phyloP scores from a whole-genome alignment of 2,329 filamentous ascomycete genomes.

The Meredithiella fracta region DNA sequence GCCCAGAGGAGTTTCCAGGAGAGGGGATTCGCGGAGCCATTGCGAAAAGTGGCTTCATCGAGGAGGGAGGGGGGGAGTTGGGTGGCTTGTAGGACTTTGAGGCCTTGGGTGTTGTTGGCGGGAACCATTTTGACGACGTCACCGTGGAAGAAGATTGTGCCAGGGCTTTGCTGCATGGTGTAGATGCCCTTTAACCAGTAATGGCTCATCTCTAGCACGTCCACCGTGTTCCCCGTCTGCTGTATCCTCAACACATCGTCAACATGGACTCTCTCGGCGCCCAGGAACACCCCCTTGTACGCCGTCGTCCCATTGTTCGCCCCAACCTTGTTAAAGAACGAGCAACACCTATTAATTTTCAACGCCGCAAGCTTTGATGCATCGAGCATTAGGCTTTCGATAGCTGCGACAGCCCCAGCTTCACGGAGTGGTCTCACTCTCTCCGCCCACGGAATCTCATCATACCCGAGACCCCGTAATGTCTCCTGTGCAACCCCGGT shows the following conservation, averaged over 20 bases:
- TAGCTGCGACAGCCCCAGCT: conserved; percentile 22
- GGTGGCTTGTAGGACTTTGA: conserved; percentile 17
- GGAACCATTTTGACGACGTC: conserved; percentile 22
- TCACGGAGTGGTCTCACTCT: conserved; percentile 20
- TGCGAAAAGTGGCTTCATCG: conserved; percentile 26
- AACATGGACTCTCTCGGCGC: conserved; percentile 32
- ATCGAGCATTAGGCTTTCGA: conserved; percentile 29
- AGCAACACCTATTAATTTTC: conserved; percentile 33
- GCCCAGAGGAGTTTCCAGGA: conserved; percentile 23
- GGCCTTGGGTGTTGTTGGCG: conserved; percentile 12
- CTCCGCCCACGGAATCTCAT: conserved; percentile 28
- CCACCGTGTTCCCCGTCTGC: conserved; percentile 15
- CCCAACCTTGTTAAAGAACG: conserved; percentile 27
- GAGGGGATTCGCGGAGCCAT: conserved; percentile 20
- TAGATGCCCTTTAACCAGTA: conserved; percentile 13
- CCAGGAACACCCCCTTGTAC: conserved; percentile 34
- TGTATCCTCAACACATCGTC: conserved; percentile 33
- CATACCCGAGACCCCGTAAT: conserved; percentile 25
- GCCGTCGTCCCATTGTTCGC: conserved; percentile 21
- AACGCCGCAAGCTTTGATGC: conserved; percentile 35
- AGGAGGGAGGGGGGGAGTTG: conserved; percentile 26
- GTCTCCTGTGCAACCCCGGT: conserved; percentile 25
- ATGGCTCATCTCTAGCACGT: conserved; percentile 21
- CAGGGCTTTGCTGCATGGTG: conserved; percentile 3
- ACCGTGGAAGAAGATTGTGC: conserved; percentile 23